Evolutionary conservation across 2,329 filamentous ascomycete species (phyloP), one percentile per base, ranked within the genome.

Genomic region (Thelonectria discophora): DNA sequence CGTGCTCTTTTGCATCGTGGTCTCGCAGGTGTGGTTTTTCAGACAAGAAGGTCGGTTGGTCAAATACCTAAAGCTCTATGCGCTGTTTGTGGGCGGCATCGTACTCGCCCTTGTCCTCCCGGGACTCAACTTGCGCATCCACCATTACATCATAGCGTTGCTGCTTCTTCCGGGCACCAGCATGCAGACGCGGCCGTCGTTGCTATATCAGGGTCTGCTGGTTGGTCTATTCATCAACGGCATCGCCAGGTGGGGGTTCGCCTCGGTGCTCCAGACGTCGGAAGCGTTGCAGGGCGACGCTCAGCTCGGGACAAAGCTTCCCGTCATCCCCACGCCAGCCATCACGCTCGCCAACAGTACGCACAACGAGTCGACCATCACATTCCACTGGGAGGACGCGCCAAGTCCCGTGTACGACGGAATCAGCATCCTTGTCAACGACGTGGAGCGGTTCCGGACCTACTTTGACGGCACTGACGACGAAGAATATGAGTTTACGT

Each of bases 201-300:
- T 98, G 9, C 76, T 97, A 2, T 98, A 95, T 72, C 94, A 98
- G 76, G 95, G 95, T 11, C 81, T 99, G 2, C 82, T 99, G 0
- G 80, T 98, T 8, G 95, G 95, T 0, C 84, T 98, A 0, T 98
- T 97, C 76, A 89, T 97, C 78, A 97, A 97, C 74, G 70, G 95
- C 54, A 88, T 96, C 62, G 94, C 94, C 4, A 86, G 94, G 45
- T 98, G 95, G 95, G 94, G 94, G 0, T 99, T 97, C 75, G 94
- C 93, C 64, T 85, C 90, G 1, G 87, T 99, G 48, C 84, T 99
- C 15, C 90, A 99, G 77, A 98, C 95, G 0, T 87, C 91, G 0
- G 84, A 78, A 1, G 88, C 88, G 1, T 79, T 99, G 21, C 88
- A 88, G 55, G 88, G 87, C n/a, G 88, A 90, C 65, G 87, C 86